Evolutionary conservation across 257 asterid genomes (phyloP).

Genomic region (Solanum medicagineum): DNA sequence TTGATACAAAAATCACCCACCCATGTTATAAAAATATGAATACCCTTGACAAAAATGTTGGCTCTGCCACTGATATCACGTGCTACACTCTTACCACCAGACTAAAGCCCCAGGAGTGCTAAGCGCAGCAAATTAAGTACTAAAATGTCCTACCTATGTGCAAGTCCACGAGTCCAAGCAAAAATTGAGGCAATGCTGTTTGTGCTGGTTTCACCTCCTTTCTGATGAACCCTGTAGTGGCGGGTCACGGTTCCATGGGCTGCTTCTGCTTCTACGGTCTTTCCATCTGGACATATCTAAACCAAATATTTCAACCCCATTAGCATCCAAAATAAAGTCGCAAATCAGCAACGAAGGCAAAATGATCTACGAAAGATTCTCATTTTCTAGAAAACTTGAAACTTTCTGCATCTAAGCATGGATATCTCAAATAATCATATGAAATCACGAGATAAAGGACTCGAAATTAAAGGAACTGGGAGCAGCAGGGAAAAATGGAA

Average conservation of each 20-base stretch:
- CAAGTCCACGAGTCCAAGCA: slow-evolving; percentile 99
- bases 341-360: not conserved
- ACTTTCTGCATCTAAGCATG: not conserved
- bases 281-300: slow-evolving; percentile 97
- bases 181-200: slow-evolving; percentile 97
- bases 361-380: not conserved
- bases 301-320: slow-evolving; percentile 10
- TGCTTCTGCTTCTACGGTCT: slow-evolving; percentile 99
- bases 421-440: not conserved
- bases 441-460: not conserved
- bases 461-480: not conserved
- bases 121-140: not conserved
- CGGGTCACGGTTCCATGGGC: slow-evolving; percentile 99
- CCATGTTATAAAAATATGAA: no score
- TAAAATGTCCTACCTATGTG: slow-evolving; percentile 58
- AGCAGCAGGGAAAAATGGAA: not conserved
- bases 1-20: no score
- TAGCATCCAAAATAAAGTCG: not conserved
- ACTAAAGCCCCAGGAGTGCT: not conserved
- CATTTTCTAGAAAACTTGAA: not conserved
- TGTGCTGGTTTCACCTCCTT: slow-evolving; percentile 99
- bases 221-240: slow-evolving; percentile 93
- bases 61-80: not conserved
- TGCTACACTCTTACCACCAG: not conserved
- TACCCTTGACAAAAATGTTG: no score